Percentiles rank a stretch among this genome's conserved stretches.
These are phyloP conservation scores for Amanita subjunquillea DNA, from an alignment of 768 basidiomycete genomes.

Conservation along the genomic window DNA sequence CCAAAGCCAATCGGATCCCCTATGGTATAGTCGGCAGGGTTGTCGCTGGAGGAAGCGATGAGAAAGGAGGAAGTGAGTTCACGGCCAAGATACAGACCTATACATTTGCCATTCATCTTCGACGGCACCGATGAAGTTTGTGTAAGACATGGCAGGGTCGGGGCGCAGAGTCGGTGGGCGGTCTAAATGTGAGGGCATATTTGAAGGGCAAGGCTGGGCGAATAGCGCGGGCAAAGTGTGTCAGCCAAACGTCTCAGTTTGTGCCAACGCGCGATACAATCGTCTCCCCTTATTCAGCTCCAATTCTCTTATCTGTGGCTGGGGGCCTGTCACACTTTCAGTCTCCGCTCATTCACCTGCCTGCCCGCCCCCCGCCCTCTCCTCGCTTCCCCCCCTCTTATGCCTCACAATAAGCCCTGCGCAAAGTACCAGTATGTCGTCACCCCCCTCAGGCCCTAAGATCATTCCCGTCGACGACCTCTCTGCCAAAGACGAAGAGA, in stretches of 20 bases:
- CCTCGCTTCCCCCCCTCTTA: slow-evolving; percentile 19
- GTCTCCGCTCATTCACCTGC: neutral
- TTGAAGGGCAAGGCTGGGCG: neutral
- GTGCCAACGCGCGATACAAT: too few relatives aligned
- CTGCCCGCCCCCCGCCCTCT: slow-evolving; percentile 7
- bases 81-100: slow-evolving; percentile 34
- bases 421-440: slow-evolving; percentile 71
- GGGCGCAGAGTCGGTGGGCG: neutral
- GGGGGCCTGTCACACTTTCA: neutral
- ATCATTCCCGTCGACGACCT: slow-evolving; percentile 61
- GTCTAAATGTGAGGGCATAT: neutral
- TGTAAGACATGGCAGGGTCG: neutral
- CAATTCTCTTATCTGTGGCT: neutral
- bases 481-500: slow-evolving; percentile 67
- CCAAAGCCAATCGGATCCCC: slow-evolving; percentile 83
- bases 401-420: slow-evolving; percentile 60
- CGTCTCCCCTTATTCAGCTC: neutral
- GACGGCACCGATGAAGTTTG: slow-evolving; percentile 69
- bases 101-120: slow-evolving; percentile 77
- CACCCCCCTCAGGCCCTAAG: slow-evolving; percentile 52
- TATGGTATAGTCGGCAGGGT: slow-evolving; percentile 60
- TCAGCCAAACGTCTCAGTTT: neutral
- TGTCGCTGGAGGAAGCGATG: slow-evolving; percentile 36
- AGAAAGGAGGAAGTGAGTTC: neutral
- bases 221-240: neutral